Evolutionary conservation across 352 stramenopile species (phyloP).

Genomic region (Phytophthora multivora): DNA sequence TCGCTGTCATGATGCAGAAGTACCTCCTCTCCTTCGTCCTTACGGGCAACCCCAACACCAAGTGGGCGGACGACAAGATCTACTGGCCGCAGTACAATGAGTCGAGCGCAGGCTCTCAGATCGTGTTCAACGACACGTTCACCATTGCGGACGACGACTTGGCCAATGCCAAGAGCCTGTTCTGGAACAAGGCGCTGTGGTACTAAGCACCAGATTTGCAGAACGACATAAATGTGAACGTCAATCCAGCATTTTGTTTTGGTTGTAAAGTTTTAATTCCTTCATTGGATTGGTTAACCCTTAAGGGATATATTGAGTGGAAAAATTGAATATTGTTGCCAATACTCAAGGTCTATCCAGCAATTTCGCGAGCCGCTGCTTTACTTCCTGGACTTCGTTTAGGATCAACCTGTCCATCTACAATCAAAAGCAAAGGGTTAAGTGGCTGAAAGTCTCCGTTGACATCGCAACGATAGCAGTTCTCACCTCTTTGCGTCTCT

Average conservation of each 20-base stretch:
- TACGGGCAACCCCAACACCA: slow-evolving; percentile 24
- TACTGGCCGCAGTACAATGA: slow-evolving; percentile 33
- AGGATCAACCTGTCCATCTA: slow-evolving; percentile 71
- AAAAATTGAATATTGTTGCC: neutral
- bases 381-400: slow-evolving; percentile 67
- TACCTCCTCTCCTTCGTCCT: slow-evolving; percentile 34
- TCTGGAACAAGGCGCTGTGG: slow-evolving; percentile 37
- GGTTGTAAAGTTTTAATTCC: too few relatives aligned
- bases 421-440: slow-evolving; percentile 1
- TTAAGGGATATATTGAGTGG: neutral
- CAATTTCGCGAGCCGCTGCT: slow-evolving; percentile 62
- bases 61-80: slow-evolving; percentile 27
- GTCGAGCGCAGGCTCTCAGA: slow-evolving; percentile 7
- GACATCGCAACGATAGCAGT: neutral
- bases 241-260: too few relatives aligned
- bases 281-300: too few relatives aligned
- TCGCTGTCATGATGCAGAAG: slow-evolving; percentile 34
- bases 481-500: slow-evolving; percentile 68
- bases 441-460: neutral
- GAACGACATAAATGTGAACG: too few relatives aligned
- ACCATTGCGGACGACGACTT: slow-evolving; percentile 20
- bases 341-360: slow-evolving; percentile 24
- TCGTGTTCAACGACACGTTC: slow-evolving; percentile 35
- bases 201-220: slow-evolving; percentile 12
- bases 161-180: slow-evolving; percentile 25